Conservation (phyloP, 2,329 filamentous ascomycete species). For the Akanthomyces uredinophilus region DNA sequence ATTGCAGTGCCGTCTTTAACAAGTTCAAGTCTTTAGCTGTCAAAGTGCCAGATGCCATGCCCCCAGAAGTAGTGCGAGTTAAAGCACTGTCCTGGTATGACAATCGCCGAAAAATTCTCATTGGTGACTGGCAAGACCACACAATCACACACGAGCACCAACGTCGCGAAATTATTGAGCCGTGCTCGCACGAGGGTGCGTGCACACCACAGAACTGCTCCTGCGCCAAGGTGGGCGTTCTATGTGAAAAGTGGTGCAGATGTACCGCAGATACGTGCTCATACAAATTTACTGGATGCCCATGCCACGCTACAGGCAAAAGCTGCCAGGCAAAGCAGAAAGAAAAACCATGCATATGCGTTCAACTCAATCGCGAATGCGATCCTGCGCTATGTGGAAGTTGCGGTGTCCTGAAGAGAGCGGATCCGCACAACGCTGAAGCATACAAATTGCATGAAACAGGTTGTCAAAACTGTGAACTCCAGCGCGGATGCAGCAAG, state of each 20-base stretch:
- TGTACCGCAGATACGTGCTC: constrained; percentile 56
- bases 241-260: constrained; percentile 69
- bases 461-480: constrained; percentile 65
- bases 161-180: constrained; percentile 52
- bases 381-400: constrained; percentile 68
- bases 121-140: constrained; percentile 51
- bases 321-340: constrained; percentile 52
- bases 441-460: constrained; percentile 50
- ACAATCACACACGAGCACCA: constrained; percentile 52
- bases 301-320: constrained; percentile 57
- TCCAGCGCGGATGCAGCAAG: constrained; percentile 65
- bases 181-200: constrained; percentile 64
- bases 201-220: constrained; percentile 57
- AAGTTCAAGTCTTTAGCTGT: constrained; percentile 25
- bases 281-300: constrained; percentile 62
- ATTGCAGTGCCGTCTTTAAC: constrained; percentile 46
- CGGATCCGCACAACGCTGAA: constrained; percentile 63
- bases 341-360: constrained; percentile 63
- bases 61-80: constrained; percentile 29
- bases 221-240: constrained; percentile 56
- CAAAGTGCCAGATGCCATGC: constrained; percentile 21
- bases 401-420: constrained; percentile 64
- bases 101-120: constrained; percentile 48
- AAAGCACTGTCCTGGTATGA: constrained; percentile 52
- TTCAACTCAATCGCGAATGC: constrained; percentile 70